These are phyloP conservation scores for Prunus dulcis DNA, from an alignment of 306 rosid species.

Conservation along the genomic window DNA sequence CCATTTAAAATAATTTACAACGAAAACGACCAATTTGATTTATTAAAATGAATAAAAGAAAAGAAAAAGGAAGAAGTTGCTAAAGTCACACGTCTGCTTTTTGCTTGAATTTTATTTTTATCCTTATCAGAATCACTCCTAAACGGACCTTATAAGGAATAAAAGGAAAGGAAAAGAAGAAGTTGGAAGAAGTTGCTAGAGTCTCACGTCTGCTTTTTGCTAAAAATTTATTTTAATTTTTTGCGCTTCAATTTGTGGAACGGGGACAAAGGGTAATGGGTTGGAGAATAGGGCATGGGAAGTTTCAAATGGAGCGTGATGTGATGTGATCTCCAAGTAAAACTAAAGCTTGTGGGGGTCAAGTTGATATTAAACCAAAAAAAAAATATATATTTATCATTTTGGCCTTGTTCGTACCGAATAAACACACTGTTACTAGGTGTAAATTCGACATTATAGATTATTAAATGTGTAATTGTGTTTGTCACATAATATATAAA, in stretches of 20 bases:
- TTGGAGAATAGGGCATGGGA: constrained; percentile 22
- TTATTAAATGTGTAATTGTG: not conserved
- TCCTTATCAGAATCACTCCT: too few species aligned
- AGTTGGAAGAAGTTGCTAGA: too few species aligned
- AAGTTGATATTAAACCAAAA: constrained; percentile 17
- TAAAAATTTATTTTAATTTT: not conserved
- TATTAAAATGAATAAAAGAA: not conserved
- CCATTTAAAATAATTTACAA: not conserved
- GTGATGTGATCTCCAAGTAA: constrained; percentile 33
- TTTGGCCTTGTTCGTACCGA: too few species aligned
- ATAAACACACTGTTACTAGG: not conserved
- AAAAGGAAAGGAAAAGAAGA: too few species aligned
- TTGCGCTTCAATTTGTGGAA: not conserved
- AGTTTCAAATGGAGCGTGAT: constrained; percentile 21
- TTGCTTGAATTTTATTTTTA: not conserved
- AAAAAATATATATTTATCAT: not conserved
- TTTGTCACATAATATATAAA: not conserved
- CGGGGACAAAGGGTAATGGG: not conserved
- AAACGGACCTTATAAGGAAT: too few species aligned
- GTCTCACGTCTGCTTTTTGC: not conserved
- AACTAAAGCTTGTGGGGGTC: not conserved
- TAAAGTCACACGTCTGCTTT: not conserved
- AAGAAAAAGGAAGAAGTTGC: not conserved
- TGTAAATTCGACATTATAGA: not conserved
- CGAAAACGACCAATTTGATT: not conserved